Base-by-base conservation (phyloP, 129 eudicot species). In the Artemisia argyi region DNA sequence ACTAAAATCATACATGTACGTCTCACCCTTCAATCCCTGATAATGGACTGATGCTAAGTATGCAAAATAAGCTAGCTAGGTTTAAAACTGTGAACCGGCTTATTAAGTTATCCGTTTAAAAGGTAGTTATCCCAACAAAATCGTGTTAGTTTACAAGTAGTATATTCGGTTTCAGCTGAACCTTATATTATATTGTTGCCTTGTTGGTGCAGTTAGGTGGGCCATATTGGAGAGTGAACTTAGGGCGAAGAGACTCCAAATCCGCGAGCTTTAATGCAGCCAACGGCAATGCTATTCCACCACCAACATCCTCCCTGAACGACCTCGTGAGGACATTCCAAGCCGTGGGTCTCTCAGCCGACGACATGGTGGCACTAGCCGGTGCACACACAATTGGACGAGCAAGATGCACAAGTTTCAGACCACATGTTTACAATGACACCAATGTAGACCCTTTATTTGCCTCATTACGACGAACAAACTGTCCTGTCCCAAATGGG, bases 321-420 rank as follows among this genome's bases (percentile, higher is more conserved):
- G 61, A 66, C 47, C 84, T 88, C 61, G 78, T 84, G 54, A 66
- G 48, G 30, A 69, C 73, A 28, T 88, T 88, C 84, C 74, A 12
- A 64, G 81, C 81, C 11, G 59, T 28, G 5, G 89, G 87, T 39
- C 89, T 88, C 47, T 77, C 87, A 18, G 66, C 85, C 55, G 73
- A 65, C n/a, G 94, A 88, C 42, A 66, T 88, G 85, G 89, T 85
- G 44, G 89, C 80, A 12, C 66, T 88, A 11, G 78, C 94, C 1
- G 91, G 88, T 3, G 64, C 82, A 26, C 94, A 87, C 57, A 84
- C 94, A 64, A 87, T 87, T 15, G 94, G 94, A 39, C 71, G 80
- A 80, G 85, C 89, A 32, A 73, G 89, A 24, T 87, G 93, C 46
- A 77, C 80, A 16, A 32, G 18, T 16, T 84, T 87, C 85, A 74